Percentiles rank a stretch among this genome's conserved stretches.
These are phyloP conservation scores for Penicillium argentinense DNA, from an alignment of 495 filamentous ascomycete genomes.

Conservation along the genomic window DNA sequence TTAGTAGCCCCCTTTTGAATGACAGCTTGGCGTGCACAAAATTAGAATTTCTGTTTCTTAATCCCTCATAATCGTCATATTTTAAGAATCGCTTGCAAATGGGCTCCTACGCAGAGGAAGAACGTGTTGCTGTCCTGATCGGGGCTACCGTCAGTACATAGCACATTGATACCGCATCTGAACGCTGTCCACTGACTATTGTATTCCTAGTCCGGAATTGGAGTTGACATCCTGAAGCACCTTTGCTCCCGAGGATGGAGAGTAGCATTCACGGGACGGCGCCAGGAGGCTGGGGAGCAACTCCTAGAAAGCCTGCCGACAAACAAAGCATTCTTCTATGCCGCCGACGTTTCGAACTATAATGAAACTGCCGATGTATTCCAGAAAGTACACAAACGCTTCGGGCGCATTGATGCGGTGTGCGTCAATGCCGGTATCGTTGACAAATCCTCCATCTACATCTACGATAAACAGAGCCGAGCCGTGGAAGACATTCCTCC, in stretches of 20 bases:
- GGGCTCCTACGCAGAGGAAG: conserved; percentile 13
- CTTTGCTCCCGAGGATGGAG: conserved; percentile 26
- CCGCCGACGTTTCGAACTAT: conserved; percentile 27
- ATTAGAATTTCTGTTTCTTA: too few relatives aligned
- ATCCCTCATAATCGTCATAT: too few relatives aligned
- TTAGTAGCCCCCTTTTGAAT: too few relatives aligned
- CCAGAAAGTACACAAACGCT: conserved; percentile 14
- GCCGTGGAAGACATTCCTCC: conserved; percentile 25
- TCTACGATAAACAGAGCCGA: conserved; percentile 14
- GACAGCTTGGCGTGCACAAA: too few relatives aligned
- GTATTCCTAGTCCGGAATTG: conserved; percentile 32
- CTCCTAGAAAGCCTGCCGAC: conserved; percentile 11
- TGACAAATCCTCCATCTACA: conserved; percentile 27
- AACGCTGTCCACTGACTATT: background rate
- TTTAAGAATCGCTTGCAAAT: conserved; percentile 1
- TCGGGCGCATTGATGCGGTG: conserved; percentile 28
- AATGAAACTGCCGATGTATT: conserved; percentile 22
- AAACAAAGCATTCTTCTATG: conserved; percentile 21
- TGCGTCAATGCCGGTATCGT: conserved; percentile 29
- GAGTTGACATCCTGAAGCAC: conserved; percentile 21
- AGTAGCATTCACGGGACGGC: conserved; percentile 26
- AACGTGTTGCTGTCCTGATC: conserved; percentile 19
- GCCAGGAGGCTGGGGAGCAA: conserved; percentile 15
- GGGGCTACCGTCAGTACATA: conserved; percentile 25
- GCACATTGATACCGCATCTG: background rate